Evolutionary conservation across 1,284 basidiomycete species (phyloP), one percentile per base, ranked within the genome.

Genomic region (Apiotrichum mycotoxinovorans): DNA sequence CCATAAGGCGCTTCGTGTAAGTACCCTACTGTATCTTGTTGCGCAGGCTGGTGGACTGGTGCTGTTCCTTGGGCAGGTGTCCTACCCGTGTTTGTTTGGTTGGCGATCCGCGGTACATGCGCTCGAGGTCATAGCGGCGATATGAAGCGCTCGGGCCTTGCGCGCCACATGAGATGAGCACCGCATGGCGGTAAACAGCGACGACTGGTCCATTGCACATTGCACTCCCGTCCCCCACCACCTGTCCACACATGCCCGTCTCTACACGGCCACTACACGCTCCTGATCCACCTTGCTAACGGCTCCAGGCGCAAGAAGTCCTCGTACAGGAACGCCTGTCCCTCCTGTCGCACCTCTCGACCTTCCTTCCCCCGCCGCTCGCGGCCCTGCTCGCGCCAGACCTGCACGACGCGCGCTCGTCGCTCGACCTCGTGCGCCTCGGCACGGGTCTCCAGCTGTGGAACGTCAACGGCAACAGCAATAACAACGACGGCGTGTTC

Each of bases 301-400:
- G 2, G 22, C 30, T 12, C 25, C 51, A 75, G 73, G 56, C 63
- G 0, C 68, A 69, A 47, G 73, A 75, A 45, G 58, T 63, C 23
- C 55, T 70, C 20, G 66, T 74, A 5, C 56, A 62, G 20, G 70
- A 73, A 26, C 64, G 65, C 47, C 60, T 73, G 14, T 40, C 64
- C 15, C 67, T 74, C 35, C 56, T 75, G 17, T 64, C 63, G 40
- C 68, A 70, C 33, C 65, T 74, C 4, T 61, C 67, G 3, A 60
- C 61, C n/a, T 72, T 74, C 54, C 67, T 75, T 20, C 72, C 73
- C 0, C 72, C 71, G 0, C 73, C 73, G 4, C 67, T 75, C 5
- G 59, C 70, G 1, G 35, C 56, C 8, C 64, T 72, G 45, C 51
- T 73, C 23, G 33, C 57, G 3, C 66, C 67, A 1, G 35, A 59